These are phyloP conservation scores for Globisporangium nodosum DNA, from an alignment of 352 stramenopile species.

Conservation along the genomic window DNA sequence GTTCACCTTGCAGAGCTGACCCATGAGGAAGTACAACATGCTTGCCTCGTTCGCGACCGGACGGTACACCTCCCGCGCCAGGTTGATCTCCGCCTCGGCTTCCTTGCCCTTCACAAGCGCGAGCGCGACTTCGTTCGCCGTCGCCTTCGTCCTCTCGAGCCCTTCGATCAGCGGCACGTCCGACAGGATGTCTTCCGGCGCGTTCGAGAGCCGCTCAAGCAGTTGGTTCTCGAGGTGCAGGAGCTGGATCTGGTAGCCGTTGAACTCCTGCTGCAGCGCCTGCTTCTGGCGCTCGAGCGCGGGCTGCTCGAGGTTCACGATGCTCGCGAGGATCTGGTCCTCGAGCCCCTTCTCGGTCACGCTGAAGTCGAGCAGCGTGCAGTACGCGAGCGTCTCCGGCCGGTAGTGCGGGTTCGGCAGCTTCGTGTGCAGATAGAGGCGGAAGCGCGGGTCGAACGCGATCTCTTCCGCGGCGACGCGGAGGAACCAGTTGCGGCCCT, in stretches of 20 bases:
- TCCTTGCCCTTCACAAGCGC: slow-evolving; percentile 83
- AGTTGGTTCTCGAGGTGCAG: slow-evolving; percentile 87
- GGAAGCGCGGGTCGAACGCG: slow-evolving; percentile 85
- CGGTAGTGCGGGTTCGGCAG: slow-evolving; percentile 91
- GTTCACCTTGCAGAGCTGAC: slow-evolving; percentile 85
- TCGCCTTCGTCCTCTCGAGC: slow-evolving; percentile 89
- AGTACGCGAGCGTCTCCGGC: slow-evolving; percentile 90
- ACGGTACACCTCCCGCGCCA: slow-evolving; percentile 88
- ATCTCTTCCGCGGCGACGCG: slow-evolving; percentile 87
- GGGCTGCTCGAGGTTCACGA: slow-evolving; percentile 89
- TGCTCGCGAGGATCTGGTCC: slow-evolving; percentile 85
- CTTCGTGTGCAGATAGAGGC: slow-evolving; percentile 89
- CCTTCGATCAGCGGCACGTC: slow-evolving; percentile 91
- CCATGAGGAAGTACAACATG: slow-evolving; percentile 92
- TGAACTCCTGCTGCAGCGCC: slow-evolving; percentile 86
- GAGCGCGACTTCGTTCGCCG: slow-evolving; percentile 79
- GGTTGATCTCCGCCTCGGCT: slow-evolving; percentile 88
- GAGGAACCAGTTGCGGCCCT: slow-evolving; percentile 86
- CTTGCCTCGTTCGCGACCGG: slow-evolving; percentile 84
- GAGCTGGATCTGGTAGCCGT: slow-evolving; percentile 91
- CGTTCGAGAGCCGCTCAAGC: slow-evolving; percentile 87
- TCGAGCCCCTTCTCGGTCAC: slow-evolving; percentile 89
- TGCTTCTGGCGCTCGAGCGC: slow-evolving; percentile 87
- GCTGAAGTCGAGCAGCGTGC: slow-evolving; percentile 93
- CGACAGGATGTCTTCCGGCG: slow-evolving; percentile 88